phyloP scores from a whole-genome alignment of 371 early-diverging fungal species.

The Mucor circinelloides region DNA sequence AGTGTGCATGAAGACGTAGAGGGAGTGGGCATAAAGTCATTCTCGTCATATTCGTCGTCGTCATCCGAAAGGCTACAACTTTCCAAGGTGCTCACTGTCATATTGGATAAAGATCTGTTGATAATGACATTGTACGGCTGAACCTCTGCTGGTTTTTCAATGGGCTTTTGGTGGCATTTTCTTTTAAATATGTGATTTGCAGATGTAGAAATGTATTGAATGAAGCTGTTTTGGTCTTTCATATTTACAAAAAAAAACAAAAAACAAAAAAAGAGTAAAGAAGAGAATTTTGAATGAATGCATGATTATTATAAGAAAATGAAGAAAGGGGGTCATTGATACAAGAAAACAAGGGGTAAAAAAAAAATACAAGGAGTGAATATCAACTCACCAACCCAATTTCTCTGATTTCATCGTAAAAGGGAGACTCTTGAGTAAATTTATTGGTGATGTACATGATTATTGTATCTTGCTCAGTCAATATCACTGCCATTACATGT shows the following conservation, averaged over 20 bases:
- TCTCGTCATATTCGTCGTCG: neutral
- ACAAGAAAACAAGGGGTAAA: neutral
- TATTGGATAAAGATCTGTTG: conserved; percentile 4
- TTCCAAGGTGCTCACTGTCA: conserved; percentile 3
- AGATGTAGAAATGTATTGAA: neutral
- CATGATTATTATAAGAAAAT: neutral
- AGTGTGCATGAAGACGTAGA: neutral
- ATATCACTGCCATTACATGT: neutral
- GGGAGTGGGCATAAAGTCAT: neutral
- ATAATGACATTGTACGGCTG: neutral
- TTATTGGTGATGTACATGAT: neutral
- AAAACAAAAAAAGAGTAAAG: neutral
- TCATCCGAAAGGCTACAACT: neutral
- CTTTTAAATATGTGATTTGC: neutral
- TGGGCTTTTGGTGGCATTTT: neutral
- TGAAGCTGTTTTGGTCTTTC: neutral
- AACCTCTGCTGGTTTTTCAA: neutral
- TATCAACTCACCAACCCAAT: neutral
- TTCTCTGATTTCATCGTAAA: neutral
- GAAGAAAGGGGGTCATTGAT: neutral
- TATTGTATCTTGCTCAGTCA: neutral
- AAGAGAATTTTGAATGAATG: neutral
- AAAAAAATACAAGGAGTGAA: neutral
- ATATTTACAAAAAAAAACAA: neutral
- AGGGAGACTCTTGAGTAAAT: neutral